A percentile compares a stretch with the other conserved stretches of the same genome.
Conservation (phyloP, 2,329 filamentous ascomycete genomes). For the Epichloe coenophiala region DNA sequence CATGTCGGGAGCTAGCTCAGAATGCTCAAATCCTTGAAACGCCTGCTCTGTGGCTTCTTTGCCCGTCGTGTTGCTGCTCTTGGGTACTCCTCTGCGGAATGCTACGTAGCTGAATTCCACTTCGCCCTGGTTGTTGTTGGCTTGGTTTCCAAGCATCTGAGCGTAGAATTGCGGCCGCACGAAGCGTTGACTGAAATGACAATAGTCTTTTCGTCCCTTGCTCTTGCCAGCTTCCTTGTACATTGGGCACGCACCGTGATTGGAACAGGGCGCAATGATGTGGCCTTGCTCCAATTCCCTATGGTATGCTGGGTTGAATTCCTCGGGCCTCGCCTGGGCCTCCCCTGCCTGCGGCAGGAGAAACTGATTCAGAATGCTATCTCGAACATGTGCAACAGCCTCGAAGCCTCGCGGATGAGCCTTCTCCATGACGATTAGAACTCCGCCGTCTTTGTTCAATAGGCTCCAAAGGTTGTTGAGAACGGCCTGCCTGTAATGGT, state of each 20-base stretch:
- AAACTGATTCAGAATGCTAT: conserved; percentile 63
- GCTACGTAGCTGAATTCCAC: conserved; percentile 83
- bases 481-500: conserved; percentile 62
- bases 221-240: conserved; percentile 59
- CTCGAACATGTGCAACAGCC: conserved; percentile 71
- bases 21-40: conserved; percentile 56
- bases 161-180: conserved; percentile 74
- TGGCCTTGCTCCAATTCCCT: conserved; percentile 44
- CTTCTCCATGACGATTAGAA: conserved; percentile 82
- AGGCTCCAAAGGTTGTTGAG: conserved; percentile 84
- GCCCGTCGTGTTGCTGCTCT: conserved; percentile 28
- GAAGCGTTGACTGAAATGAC: conserved; percentile 81
- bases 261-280: conserved; percentile 71
- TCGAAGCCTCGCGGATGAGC: conserved; percentile 87
- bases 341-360: conserved; percentile 40
- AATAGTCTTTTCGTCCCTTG: conserved; percentile 72
- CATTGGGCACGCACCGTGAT: conserved; percentile 80
- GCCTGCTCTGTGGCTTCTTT: conserved; percentile 48
- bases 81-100: conserved; percentile 57
- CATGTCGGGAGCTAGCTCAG: conserved; percentile 33
- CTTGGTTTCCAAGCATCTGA: conserved; percentile 51
- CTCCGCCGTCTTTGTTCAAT: conserved; percentile 68
- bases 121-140: conserved; percentile 83
- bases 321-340: conserved; percentile 18
- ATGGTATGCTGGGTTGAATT: conserved; percentile 24